phyloP scores from a whole-genome alignment of 352 stramenopile species.

The Globisporangium viniferum region DNA sequence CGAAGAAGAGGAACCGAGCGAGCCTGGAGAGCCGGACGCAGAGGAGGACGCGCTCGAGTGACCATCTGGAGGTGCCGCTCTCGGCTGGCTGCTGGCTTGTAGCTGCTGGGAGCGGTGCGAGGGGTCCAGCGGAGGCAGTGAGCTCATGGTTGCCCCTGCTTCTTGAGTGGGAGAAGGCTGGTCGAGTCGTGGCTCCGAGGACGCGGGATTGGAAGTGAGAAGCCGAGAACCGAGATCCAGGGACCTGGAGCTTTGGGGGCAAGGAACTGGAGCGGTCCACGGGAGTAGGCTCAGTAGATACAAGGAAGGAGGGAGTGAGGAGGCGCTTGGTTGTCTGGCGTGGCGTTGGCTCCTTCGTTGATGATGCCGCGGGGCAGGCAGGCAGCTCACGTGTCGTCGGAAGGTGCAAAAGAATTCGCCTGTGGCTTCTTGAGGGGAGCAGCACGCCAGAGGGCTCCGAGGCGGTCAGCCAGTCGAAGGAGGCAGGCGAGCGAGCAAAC shows the following conservation, averaged over 20 bases:
- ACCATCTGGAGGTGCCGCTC: not conserved
- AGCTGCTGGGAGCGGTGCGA: not conserved
- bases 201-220: not conserved
- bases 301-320: not conserved
- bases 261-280: not conserved
- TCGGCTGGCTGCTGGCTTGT: not conserved
- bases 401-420: conserved; percentile 4
- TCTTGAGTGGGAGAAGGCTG: not conserved
- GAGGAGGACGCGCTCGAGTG: not conserved
- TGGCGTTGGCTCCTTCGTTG: not conserved
- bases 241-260: not conserved
- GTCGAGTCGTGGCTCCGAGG: not conserved
- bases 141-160: not conserved
- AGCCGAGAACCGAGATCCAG: not conserved
- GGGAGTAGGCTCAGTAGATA: not conserved
- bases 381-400: not conserved
- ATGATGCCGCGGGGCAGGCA: not conserved
- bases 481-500: not conserved
- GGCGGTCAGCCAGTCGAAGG: not conserved
- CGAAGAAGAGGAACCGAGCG: not conserved
- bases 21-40: not conserved
- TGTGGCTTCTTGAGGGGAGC: not conserved
- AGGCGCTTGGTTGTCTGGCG: not conserved
- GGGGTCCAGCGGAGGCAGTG: not conserved
- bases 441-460: not conserved